Percentiles rank a stretch among this genome's conserved stretches.
Conservation (phyloP, 2,329 filamentous ascomycete genomes). For the Elsinoe arachidis region DNA sequence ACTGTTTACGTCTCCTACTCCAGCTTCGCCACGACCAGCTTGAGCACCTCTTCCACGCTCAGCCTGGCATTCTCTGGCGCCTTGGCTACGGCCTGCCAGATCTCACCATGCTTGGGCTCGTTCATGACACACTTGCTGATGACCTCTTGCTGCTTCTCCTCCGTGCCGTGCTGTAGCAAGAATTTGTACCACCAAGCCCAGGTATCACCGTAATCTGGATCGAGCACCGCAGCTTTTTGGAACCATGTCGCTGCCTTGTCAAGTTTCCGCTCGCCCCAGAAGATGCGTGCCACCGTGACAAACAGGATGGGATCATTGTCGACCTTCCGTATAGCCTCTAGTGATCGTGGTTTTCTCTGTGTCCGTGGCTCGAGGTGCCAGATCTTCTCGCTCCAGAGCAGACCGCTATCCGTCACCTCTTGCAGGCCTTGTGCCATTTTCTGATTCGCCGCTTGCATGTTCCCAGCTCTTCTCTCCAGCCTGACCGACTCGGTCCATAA, state of each 20-base stretch:
- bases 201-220: constrained; percentile 79
- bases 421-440: constrained; percentile 91
- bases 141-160: constrained; percentile 84
- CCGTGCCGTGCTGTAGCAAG: constrained; percentile 80
- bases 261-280: constrained; percentile 86
- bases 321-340: constrained; percentile 95
- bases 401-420: constrained; percentile 76
- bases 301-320: constrained; percentile 87
- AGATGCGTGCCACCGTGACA: constrained; percentile 85
- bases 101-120: constrained; percentile 86
- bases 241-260: constrained; percentile 97
- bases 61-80: constrained; percentile 71
- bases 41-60: constrained; percentile 70
- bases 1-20: constrained; percentile 27
- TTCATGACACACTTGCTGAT: constrained; percentile 69
- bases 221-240: constrained; percentile 83
- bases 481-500: constrained; percentile 93
- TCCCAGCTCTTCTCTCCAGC: constrained; percentile 79
- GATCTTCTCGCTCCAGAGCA: constrained; percentile 90
- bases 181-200: constrained; percentile 99
- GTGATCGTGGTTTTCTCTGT: constrained; percentile 79
- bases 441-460: constrained; percentile 73
- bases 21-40: constrained; percentile 58
- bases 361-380: constrained; percentile 88
- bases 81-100: constrained; percentile 82